Evolutionary conservation across 139 green algal genomes (phyloP).

Genomic region (Yamagishiella unicocca): DNA sequence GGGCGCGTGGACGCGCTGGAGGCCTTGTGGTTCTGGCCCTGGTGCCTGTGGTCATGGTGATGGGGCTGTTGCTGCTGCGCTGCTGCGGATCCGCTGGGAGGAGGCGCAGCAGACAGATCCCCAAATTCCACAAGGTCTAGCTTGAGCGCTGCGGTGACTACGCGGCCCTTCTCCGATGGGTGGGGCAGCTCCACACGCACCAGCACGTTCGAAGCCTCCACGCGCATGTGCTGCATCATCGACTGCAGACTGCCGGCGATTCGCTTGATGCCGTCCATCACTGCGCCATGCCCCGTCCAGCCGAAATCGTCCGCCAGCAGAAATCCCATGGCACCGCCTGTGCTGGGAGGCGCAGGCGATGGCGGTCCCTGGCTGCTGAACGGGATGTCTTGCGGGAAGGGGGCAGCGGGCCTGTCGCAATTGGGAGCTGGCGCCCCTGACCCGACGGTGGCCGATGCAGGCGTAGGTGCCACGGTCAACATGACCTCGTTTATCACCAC

Average conservation of each 20-base stretch:
- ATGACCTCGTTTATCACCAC: constrained; percentile 70
- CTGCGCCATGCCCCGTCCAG: constrained; percentile 40
- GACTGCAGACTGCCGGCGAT: constrained; percentile 77
- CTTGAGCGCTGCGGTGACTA: constrained; percentile 23
- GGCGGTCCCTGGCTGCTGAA: not conserved
- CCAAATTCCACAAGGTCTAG: constrained; percentile 43
- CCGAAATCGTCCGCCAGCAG: constrained; percentile 40
- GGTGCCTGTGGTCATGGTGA: not conserved
- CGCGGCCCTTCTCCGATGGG: not conserved
- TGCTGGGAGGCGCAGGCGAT: not conserved
- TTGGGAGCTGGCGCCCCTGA: not conserved
- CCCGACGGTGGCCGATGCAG: not conserved
- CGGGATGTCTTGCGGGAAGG: not conserved
- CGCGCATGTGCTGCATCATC: constrained; percentile 70
- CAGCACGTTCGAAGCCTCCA: constrained; percentile 60
- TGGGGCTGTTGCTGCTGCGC: not conserved
- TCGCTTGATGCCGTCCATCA: constrained; percentile 65
- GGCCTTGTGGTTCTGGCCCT: not conserved
- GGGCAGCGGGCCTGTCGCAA: not conserved
- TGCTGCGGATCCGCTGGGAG: not conserved
- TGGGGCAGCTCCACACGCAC: constrained; percentile 66
- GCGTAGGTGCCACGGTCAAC: constrained; percentile 61
- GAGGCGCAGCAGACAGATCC: not conserved
- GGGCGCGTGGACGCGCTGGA: not conserved
- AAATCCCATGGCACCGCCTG: not conserved